A percentile compares a stretch with the other conserved stretches of the same genome.
Evolutionary conservation across 176 grass and related monocot genomes (phyloP).

Genomic region (Lolium perenne): DNA sequence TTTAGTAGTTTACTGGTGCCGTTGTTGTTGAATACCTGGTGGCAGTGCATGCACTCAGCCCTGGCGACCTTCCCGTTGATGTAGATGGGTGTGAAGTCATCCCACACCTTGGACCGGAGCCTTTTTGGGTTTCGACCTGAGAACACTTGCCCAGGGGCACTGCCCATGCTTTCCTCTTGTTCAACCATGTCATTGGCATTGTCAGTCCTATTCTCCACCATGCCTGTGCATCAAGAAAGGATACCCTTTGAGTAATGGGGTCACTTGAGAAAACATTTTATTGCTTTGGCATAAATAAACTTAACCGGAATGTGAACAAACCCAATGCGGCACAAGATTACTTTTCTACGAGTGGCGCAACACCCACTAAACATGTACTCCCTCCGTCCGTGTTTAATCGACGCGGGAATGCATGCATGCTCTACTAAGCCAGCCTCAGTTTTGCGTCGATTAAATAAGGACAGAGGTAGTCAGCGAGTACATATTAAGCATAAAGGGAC

Average conservation of each 20-base stretch:
- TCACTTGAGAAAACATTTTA: neutral
- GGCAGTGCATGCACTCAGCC: conserved; percentile 44
- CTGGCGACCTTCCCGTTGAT: neutral
- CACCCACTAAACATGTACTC: neutral
- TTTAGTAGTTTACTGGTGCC: conserved; percentile 28
- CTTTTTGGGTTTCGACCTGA: neutral
- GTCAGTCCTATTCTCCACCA: neutral
- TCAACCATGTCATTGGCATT: neutral
- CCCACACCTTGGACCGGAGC: conserved; percentile 41
- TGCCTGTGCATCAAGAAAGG: conserved; percentile 7
- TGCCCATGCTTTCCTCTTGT: conserved; percentile 33
- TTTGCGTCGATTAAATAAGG: no score
- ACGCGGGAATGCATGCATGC: no score
- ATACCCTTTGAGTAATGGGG: neutral
- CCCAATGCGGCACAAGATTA: neutral
- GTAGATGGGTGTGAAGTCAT: conserved; percentile 45
- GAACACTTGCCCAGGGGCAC: neutral
- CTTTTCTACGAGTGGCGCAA: neutral
- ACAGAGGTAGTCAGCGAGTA: no score
- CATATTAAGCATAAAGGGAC: neutral
- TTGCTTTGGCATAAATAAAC: no score
- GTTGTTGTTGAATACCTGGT: conserved; percentile 21
- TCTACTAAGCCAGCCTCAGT: no score
- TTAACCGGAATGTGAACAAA: neutral
- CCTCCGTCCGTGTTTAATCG: no score